Evolutionary conservation across 1,284 basidiomycete genomes (phyloP).

Genomic region (Ceratobasidium sp.): DNA sequence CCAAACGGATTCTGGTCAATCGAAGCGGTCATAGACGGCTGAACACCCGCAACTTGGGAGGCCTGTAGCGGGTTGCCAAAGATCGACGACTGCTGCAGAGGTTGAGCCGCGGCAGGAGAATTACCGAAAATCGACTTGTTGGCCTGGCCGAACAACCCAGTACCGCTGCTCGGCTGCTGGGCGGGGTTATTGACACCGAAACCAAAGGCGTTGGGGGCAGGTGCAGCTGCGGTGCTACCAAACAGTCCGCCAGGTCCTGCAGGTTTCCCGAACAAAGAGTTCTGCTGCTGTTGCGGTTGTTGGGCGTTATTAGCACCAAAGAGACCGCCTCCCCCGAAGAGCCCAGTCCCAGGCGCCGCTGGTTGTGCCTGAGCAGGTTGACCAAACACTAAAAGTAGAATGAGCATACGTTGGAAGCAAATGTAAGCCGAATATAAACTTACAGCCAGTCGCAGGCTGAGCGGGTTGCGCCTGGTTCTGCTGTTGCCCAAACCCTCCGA

Average conservation of each 20-base stretch:
- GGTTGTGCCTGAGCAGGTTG: constrained; percentile 41
- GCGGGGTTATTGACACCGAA: constrained; percentile 9
- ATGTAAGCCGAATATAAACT: not conserved
- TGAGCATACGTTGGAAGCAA: not conserved
- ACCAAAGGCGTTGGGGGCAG: constrained; percentile 53
- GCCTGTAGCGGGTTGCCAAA: constrained; percentile 51
- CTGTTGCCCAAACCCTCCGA: constrained; percentile 54
- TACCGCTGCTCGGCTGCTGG: constrained; percentile 59
- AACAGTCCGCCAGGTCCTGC: constrained; percentile 59
- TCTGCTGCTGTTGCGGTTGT: constrained; percentile 54
- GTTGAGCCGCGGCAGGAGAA: constrained; percentile 53
- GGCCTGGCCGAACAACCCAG: constrained; percentile 65
- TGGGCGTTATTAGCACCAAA: constrained; percentile 54
- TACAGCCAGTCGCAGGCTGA: constrained; percentile 44
- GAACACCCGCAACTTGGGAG: constrained; percentile 46
- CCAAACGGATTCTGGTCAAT: constrained; percentile 91
- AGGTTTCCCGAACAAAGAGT: constrained; percentile 35
- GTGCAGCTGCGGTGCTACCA: constrained; percentile 59
- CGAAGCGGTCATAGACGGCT: constrained; percentile 78
- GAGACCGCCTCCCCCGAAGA: constrained; percentile 49
- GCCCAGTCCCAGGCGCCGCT: constrained; percentile 48
- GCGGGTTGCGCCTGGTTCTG: constrained; percentile 55
- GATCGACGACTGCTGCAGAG: constrained; percentile 57
- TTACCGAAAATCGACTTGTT: constrained; percentile 47
- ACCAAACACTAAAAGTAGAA: constrained; percentile 20